A percentile compares a stretch with the other conserved stretches of the same genome.
phyloP scores from a whole-genome alignment of 2,329 filamentous ascomycete species.

The Hypoxylon sp. region DNA sequence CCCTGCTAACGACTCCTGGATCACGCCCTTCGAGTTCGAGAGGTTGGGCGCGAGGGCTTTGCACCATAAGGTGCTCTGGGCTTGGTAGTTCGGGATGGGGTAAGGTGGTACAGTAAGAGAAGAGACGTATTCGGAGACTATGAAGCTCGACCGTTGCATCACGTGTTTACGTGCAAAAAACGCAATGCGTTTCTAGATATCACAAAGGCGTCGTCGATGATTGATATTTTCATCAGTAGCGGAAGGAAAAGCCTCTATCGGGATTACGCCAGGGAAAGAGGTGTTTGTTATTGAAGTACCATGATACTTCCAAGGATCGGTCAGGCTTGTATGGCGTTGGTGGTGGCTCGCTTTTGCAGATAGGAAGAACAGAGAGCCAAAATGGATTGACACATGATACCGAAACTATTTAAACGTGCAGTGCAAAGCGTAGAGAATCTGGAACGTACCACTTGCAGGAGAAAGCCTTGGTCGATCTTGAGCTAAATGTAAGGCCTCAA shows the following conservation, averaged over 20 bases:
- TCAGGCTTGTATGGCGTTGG: slow-evolving; percentile 36
- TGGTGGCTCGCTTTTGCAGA: slow-evolving; percentile 13
- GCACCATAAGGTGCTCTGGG: slow-evolving; percentile 83
- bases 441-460: not conserved
- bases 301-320: slow-evolving; percentile 19
- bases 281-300: slow-evolving; percentile 10
- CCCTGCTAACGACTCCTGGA: slow-evolving; percentile 95
- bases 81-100: slow-evolving; percentile 61
- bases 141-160: not conserved
- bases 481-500: not conserved
- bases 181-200: not conserved
- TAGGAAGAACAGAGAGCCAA: slow-evolving; percentile 15
- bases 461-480: not conserved
- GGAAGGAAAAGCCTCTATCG: not conserved
- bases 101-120: not conserved
- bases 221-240: not conserved
- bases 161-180: slow-evolving; percentile 1
- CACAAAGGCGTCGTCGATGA: not conserved
- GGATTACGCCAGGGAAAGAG: not conserved
- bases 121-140: not conserved
- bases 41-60: slow-evolving; percentile 84
- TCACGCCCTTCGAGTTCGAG: slow-evolving; percentile 89
- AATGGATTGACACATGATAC: slow-evolving; percentile 1
- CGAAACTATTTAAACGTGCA: not conserved
- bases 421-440: not conserved